Conservation (phyloP, 257 asterid species). For the Penstemon barbatus region DNA sequence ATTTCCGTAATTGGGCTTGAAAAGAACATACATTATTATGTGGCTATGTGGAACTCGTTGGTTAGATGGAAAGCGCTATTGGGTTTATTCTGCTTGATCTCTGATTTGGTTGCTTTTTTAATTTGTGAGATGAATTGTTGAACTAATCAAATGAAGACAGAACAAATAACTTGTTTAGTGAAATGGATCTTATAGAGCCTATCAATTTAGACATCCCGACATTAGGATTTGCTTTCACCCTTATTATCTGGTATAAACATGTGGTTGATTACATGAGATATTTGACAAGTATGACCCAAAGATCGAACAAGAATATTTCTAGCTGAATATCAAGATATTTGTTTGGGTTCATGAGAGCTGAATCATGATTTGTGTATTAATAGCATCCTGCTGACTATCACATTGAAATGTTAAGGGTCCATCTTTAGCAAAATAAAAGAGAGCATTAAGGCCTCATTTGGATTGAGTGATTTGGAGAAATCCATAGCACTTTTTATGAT, state of each 20-base stretch:
- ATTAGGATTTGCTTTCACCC: background rate
- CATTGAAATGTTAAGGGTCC: background rate
- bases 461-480: too few relatives aligned
- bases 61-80: background rate
- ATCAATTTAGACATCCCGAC: background rate
- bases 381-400: background rate
- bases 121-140: background rate
- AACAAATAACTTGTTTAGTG: background rate
- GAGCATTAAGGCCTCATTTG: background rate
- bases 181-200: constrained; percentile 1
- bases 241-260: background rate
- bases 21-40: constrained; percentile 7
- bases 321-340: background rate
- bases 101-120: background rate
- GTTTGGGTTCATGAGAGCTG: background rate
- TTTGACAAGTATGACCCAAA: background rate
- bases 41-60: background rate
- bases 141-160: background rate
- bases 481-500: too few relatives aligned
- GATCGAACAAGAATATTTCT: background rate
- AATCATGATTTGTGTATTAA: background rate
- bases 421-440: background rate
- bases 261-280: background rate
- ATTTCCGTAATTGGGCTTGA: background rate
- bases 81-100: background rate